Base-by-base conservation (phyloP, 1,284 basidiomycete genomes). In the Apiotrichum siamense region DNA sequence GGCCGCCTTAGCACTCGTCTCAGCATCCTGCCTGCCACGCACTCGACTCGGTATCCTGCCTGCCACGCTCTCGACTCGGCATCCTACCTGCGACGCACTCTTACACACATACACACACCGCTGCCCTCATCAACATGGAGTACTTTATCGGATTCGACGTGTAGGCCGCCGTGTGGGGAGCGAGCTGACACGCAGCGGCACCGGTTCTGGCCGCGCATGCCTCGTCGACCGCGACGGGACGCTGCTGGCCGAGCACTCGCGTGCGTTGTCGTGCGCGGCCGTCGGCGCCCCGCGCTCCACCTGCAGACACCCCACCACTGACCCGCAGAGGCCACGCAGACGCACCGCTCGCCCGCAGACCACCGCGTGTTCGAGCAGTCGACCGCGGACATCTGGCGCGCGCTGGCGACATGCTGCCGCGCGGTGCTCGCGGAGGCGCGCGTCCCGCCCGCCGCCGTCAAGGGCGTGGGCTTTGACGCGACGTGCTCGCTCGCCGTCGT, bases 401-500 rank as follows among this genome's bases (percentile, higher is more conserved):
- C 83, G 51, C 87, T 96, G 59, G 79, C 82, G 36, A 77, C 75
- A 45, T 84, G 85, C 26, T 84, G 89, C 59, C 82, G 80, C 60
- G 79, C 80, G 11, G 84, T 89, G 47, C 75, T 98, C 27, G 58
- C 77, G 12, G 26, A 54, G 9, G 81, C 86, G 3, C 79, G 82
- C 7, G 75, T 91, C 29, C 64, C 79, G 23, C 81, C 86, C 13
- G 70, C 76, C 3, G 73, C 78, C 5, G 84, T 98, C 59, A 90
- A 88, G 65, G 94, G 94, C 1, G 70, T 98, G 50, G 92, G 93
- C 11, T 97, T 97, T 70, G 94, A 97, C 73, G 94, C 93, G 45
- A 98, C 94, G 0, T 98, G 96, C 76, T 94, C 90, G 0, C 79
- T 98, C 32, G 91, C 93, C 0, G 93, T 97, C 23, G 79, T 85